A percentile compares a stretch with the other conserved stretches of the same genome.
These are phyloP conservation scores for Chlorencoelia australis DNA, from an alignment of 2,329 filamentous ascomycete genomes.

Conservation along the genomic window DNA sequence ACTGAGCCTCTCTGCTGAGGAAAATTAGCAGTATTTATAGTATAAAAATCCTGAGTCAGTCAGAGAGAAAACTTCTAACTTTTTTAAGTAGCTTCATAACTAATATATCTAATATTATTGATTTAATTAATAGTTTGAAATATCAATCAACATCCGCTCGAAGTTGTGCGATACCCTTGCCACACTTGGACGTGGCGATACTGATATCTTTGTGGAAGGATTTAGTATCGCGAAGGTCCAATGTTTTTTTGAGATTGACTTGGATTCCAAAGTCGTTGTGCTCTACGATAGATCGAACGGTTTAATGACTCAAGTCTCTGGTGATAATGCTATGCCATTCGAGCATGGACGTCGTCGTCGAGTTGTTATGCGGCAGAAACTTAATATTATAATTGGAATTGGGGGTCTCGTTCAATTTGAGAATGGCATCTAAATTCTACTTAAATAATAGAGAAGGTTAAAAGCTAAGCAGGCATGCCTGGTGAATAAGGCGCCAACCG, in stretches of 20 bases:
- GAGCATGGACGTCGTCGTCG: slow-evolving; percentile 5
- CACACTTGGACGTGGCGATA: slow-evolving; percentile 2
- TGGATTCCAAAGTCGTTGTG: slow-evolving; percentile 4
- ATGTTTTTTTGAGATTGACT: slow-evolving; percentile 5
- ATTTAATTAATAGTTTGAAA: no score
- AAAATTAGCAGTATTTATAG: no score
- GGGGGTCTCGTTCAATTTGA: slow-evolving; percentile 8
- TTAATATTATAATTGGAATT: slow-evolving; percentile 10
- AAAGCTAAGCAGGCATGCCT: slow-evolving; percentile 4
- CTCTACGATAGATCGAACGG: slow-evolving; percentile 6
- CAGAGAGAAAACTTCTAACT: no score
- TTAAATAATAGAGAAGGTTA: slow-evolving; percentile 1
- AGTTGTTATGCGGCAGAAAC: slow-evolving; percentile 4
- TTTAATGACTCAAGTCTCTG: slow-evolving; percentile 6
- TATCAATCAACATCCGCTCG: slow-evolving; percentile 4
- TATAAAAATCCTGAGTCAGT: no score
- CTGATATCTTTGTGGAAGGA: slow-evolving; percentile 4
- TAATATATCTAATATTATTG: no score
- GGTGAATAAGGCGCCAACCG: slow-evolving; percentile 9
- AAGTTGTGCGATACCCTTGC: slow-evolving; percentile 2
- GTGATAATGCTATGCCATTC: slow-evolving; percentile 3
- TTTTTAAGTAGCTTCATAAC: no score
- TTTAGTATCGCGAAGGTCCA: slow-evolving; percentile 4
- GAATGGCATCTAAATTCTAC: slow-evolving; percentile 7
- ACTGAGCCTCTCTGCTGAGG: no score